Conservation (phyloP, 495 filamentous ascomycete species). For the Penicillium riverlandense region DNA sequence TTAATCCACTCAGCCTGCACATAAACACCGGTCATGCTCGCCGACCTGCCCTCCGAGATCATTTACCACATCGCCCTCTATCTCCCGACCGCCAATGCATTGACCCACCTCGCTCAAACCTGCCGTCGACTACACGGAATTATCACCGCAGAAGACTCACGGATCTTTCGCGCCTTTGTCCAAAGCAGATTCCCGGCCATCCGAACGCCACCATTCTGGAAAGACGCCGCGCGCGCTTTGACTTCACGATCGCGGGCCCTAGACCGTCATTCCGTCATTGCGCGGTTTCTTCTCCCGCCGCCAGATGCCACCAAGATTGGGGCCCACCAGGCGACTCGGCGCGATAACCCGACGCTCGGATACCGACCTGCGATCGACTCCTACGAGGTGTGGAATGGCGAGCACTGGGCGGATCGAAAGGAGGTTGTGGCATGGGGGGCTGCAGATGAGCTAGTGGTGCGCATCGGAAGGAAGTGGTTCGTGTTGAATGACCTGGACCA, state of each 20-base stretch:
- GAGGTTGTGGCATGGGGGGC: slow-evolving; percentile 58
- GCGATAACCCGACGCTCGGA: slow-evolving; percentile 53
- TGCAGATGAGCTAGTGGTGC: slow-evolving; percentile 48
- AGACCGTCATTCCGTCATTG: slow-evolving; percentile 52
- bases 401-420: slow-evolving; percentile 43
- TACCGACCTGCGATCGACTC: slow-evolving; percentile 57
- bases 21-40: slow-evolving; percentile 22
- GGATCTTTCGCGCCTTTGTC: slow-evolving; percentile 44
- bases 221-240: slow-evolving; percentile 47
- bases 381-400: slow-evolving; percentile 48
- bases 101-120: slow-evolving; percentile 42
- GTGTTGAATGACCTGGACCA: slow-evolving; percentile 44
- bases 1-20: neutral
- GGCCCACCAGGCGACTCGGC: slow-evolving; percentile 19
- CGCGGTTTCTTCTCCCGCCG: slow-evolving; percentile 43
- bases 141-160: slow-evolving; percentile 48
- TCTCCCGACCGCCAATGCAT: slow-evolving; percentile 42
- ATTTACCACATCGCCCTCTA: slow-evolving; percentile 47
- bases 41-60: slow-evolving; percentile 55
- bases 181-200: slow-evolving; percentile 45
- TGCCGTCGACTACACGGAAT: slow-evolving; percentile 44
- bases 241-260: slow-evolving; percentile 52
- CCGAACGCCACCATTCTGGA: slow-evolving; percentile 35
- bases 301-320: slow-evolving; percentile 21
- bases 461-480: slow-evolving; percentile 39